Evolutionary conservation across 2,329 filamentous ascomycete genomes (phyloP).

Genomic region (Pseudogymnoascus sp.): DNA sequence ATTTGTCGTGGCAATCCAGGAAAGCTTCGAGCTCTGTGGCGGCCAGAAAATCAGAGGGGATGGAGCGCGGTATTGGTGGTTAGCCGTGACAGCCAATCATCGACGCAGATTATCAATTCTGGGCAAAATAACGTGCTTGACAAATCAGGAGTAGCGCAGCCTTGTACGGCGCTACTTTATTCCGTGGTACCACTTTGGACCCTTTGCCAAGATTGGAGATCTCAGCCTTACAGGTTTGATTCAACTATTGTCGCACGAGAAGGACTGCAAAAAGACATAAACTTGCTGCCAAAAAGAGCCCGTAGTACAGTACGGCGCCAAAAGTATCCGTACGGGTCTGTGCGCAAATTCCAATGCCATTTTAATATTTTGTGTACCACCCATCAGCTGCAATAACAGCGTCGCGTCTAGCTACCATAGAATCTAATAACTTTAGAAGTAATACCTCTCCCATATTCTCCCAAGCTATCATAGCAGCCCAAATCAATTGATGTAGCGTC

Average conservation of each 20-base stretch:
- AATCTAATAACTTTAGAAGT: too few relatives aligned
- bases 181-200: not conserved
- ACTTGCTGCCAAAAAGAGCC: not conserved
- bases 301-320: too few relatives aligned
- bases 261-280: not conserved
- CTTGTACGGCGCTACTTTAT: not conserved
- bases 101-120: slow-evolving; percentile 1
- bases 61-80: slow-evolving; percentile 2
- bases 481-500: too few relatives aligned
- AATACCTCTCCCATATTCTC: too few relatives aligned
- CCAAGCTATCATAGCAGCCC: too few relatives aligned
- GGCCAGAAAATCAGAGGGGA: slow-evolving; percentile 1
- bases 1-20: not conserved
- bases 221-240: not conserved
- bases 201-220: not conserved
- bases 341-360: too few relatives aligned
- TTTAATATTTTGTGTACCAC: too few relatives aligned
- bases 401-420: too few relatives aligned
- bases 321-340: too few relatives aligned
- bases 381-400: too few relatives aligned
- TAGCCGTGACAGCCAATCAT: not conserved
- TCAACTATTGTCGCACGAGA: not conserved
- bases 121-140: slow-evolving; percentile 4
- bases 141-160: not conserved
- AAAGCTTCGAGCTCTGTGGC: not conserved